Evolutionary conservation across 108 stramenopile genomes (phyloP), one percentile per base, ranked within the genome.

Genomic region (Fistulifera pelliculosa): DNA sequence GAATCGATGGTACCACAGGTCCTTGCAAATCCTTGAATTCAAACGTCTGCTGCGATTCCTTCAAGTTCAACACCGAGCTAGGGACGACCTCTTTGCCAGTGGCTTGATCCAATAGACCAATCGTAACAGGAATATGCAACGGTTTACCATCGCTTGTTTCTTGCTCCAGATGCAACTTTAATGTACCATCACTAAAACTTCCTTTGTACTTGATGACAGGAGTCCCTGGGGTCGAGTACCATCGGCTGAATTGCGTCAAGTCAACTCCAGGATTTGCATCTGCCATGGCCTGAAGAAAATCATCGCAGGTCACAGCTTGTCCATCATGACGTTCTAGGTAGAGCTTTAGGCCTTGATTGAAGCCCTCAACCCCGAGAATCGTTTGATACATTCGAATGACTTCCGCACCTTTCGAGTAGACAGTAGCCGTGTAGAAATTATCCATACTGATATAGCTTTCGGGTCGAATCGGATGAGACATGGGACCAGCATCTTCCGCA

Each of bases 381-480:
- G 96, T 97, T 5, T 80, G 68, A 69, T 95, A 96, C 96, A 99
- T 96, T 7, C 98, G 87, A 54, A 99, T 90, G 13, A 99, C 77
- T 62, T 97, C 96, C 13, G 88, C 85, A 19, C 95, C 95, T 57
- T 95, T 95, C 16, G 63, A 58, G 64, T 96, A 96, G 18, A 96
- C 94, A 8, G 94, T 94, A 19, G 77, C 70, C 28, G 87, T 90
- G 58, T 81, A 89, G 73, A 69, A 90, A 67, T 65, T 99, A 68
- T 99, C 95, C 90, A 99, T 99, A 53, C 77, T 69, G 31, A 96
- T 86, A 69, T 97, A 97, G 8, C 62, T 69, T 52, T 97, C 95
- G 1, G 98, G 98, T 3, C 98, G 89, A 43, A 99, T 93, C 0
- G 98, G 96, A 61, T 99, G 98, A 38, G 82, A 68, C 96, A 97